These are phyloP conservation scores for Ricinus communis DNA, from an alignment of 345 rosid species.

Conservation along the genomic window DNA sequence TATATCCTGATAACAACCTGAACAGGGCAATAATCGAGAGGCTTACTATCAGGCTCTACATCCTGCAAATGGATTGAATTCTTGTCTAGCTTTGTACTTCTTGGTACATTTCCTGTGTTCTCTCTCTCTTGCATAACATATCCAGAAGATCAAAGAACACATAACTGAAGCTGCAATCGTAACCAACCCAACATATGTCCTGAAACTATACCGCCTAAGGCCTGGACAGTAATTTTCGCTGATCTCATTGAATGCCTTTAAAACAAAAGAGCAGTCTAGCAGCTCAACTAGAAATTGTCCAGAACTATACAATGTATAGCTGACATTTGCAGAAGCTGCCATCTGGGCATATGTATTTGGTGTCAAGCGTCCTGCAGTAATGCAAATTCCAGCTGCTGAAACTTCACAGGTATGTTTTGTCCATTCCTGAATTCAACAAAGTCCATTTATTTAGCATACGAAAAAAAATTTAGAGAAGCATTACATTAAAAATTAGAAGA, in stretches of 20 bases:
- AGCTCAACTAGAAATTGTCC: constrained; percentile 17
- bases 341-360: constrained; percentile 17
- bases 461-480: neutral
- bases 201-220: constrained; percentile 14
- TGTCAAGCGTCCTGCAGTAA: constrained; percentile 17
- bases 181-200: constrained; percentile 25
- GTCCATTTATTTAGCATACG: neutral
- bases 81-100: neutral
- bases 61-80: neutral
- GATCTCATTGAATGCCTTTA: constrained; percentile 17
- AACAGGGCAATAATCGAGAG: neutral
- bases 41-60: neutral
- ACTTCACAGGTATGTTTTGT: constrained; percentile 18
- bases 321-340: constrained; percentile 16
- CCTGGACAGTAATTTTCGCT: constrained; percentile 19
- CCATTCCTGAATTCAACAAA: constrained; percentile 16
- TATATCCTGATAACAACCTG: neutral
- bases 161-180: constrained; percentile 17
- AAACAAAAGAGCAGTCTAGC: constrained; percentile 15
- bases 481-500: too few species aligned
- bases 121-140: constrained; percentile 15
- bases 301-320: constrained; percentile 7
- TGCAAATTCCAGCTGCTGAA: constrained; percentile 10
- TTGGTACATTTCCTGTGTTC: constrained; percentile 5
- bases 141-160: constrained; percentile 23